Base-by-base conservation (phyloP, 2,329 filamentous ascomycete genomes). In the Botrytis fabae region DNA sequence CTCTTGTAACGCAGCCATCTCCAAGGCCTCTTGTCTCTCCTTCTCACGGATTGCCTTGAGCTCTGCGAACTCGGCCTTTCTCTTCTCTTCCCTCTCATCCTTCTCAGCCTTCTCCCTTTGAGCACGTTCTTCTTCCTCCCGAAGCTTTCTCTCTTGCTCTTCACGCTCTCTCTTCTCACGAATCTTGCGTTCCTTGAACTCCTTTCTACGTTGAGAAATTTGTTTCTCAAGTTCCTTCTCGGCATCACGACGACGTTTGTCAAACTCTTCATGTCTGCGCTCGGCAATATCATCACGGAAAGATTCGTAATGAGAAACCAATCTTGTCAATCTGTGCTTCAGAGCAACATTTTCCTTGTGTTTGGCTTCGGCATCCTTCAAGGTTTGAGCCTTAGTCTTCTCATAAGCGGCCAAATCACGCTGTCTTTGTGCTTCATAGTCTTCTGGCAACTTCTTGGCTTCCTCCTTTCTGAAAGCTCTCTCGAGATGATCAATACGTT, bases 391-490 rank as follows among this genome's bases (percentile, higher is more conserved):
- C 85, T 93, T 97, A 78, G 88, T 87, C 80, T 88, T 86, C 80
- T 98, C 93, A 81, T 97, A 97, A 59, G 93, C 89, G 72, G 90
- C 91, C 76, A 91, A 82, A 80, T 99, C 96, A 73, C 84, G 86
- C 81, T 94, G 89, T 81, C 91, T 91, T 84, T 99, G 96, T 78
- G 86, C 86, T 76, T 93, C 92, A 81, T 97, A 97, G 80, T 99
- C 96, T 69, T 91, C 90, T 73, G 90, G 86, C 74, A 98, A 86
- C 84, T 98, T 95, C 89, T 98, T 97, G 80, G 92, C 85, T 84
- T 99, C 96, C 85, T 98, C 96, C 82, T 95, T 93, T 80, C 96
- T 92, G 88, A 97, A 97, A 54, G 96, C 96, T 85, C 96, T 93
- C 86, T 99, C 96, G 79, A 99, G 86, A 84, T 99, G 95, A 81